Evolutionary conservation across 768 basidiomycete genomes (phyloP), one percentile per base, ranked within the genome.

Genomic region (Nidularia sp.): DNA sequence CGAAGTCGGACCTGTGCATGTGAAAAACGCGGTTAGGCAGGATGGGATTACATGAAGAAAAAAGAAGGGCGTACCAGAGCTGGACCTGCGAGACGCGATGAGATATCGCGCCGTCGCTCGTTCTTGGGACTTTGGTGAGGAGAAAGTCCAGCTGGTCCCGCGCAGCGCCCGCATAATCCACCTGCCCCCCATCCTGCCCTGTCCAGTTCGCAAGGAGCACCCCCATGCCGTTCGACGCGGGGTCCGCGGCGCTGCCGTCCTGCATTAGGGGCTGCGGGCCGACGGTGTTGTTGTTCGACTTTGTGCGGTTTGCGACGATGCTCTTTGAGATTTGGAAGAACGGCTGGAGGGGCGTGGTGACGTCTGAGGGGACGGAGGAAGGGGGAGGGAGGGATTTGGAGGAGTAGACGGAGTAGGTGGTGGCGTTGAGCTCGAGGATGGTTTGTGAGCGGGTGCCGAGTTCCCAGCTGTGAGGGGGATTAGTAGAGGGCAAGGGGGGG

Each of bases 21-120:
- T 29, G 25, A 29, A 29, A 51, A 4, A 45, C 32, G 13, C 53
- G 6, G 31, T 48, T 13, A 53, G 13, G 22, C 32, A 45, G 10
- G 36, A 44, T 45, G 12, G 29, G 10, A 29, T 32, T 32, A 35
- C 18, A 34, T 15, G 10, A 43, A 35, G 43, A 76, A 48, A 4
- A 29, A 4, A 41, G 39, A 45, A n/a, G 44, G n/a, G 25, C 44
- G 3, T 53, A 86, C 87, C 89, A 92, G 8, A 90, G 74, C 62
- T 92, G 88, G 3, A 90, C 72, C 67, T 88, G 67, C 10, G 77
- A 72, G 36, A 74, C 68, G 0, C 90, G 78, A 63, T 95, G 93
- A 6, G 88, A 91, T 25, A 95, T 82, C 0, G 93, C 93, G 1
- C 93, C 93, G 55, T 90, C 86, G 2, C 56, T 52, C 1, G 89